These are phyloP conservation scores for Diplogelasinospora grovesii DNA, from an alignment of 495 filamentous ascomycete genomes.

Conservation along the genomic window DNA sequence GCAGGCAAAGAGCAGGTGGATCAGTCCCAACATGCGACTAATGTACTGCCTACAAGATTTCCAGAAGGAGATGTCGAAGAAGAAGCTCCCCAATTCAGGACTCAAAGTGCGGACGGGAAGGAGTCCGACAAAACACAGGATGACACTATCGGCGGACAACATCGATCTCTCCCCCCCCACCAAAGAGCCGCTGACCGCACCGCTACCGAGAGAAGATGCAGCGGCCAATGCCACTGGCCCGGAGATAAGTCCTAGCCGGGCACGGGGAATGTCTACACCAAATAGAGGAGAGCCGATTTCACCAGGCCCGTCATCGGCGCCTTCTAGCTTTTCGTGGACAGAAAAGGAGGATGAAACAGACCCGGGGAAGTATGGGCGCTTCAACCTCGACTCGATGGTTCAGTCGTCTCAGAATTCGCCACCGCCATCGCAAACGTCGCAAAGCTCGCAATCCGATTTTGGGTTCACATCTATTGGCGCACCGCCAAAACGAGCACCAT, in stretches of 20 bases:
- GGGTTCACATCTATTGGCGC: constrained; percentile 17
- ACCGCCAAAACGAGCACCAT: constrained; percentile 26
- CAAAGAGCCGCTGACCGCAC: constrained; percentile 47
- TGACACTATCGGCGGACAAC: constrained; percentile 46
- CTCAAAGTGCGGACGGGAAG: constrained; percentile 39
- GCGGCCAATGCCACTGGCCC: constrained; percentile 10
- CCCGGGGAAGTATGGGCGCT: constrained; percentile 30
- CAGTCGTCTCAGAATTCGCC: no score
- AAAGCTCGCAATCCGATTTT: constrained; percentile 19
- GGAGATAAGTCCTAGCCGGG: constrained; percentile 29
- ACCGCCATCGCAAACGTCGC: no score
- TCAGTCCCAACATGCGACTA: constrained; percentile 95
- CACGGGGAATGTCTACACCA: constrained; percentile 34
- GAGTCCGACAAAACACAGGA: constrained; percentile 44
- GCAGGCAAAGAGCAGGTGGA: constrained; percentile 87
- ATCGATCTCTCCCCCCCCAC: constrained; percentile 33
- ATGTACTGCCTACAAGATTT: constrained; percentile 98
- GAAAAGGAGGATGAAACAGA: constrained; percentile 38
- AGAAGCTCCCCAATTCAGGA: constrained; percentile 34
- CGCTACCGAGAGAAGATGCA: constrained; percentile 40
- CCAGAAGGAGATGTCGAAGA: constrained; percentile 57
- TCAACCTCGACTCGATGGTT: constrained; percentile 26
- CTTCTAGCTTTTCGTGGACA: constrained; percentile 45
- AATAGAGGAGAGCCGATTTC: constrained; percentile 40
- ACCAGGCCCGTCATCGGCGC: constrained; percentile 53